phyloP scores from a whole-genome alignment of 2,329 filamentous ascomycete species.

The Sclerotinia minor region DNA sequence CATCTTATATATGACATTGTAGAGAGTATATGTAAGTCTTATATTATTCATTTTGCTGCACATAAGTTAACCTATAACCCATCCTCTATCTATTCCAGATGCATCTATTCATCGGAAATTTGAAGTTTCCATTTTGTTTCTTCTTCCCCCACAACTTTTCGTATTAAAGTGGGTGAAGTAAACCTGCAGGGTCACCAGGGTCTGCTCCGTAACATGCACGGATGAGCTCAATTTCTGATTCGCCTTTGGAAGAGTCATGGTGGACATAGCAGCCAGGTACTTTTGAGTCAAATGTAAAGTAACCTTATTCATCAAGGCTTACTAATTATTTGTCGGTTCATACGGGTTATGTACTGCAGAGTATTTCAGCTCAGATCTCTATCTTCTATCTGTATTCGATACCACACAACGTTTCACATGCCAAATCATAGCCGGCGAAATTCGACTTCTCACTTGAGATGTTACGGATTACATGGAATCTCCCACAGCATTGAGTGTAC shows the following conservation, averaged over 20 bases:
- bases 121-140: not conserved
- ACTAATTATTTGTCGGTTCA: not conserved
- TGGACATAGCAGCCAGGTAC: not conserved
- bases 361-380: not conserved
- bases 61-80: too few species aligned
- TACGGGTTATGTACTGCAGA: too few species aligned
- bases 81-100: not conserved
- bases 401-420: not conserved
- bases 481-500: not conserved
- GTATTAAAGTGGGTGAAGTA: not conserved
- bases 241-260: not conserved
- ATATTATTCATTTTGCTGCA: not conserved
- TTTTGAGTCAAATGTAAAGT: not conserved
- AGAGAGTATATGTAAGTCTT: not conserved
- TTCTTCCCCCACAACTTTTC: conserved; percentile 9
- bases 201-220: not conserved
- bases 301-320: not conserved
- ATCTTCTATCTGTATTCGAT: not conserved
- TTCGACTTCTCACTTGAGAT: not conserved
- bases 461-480: not conserved
- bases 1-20: not conserved
- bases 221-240: not conserved
- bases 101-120: not conserved
- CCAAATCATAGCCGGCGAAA: not conserved
- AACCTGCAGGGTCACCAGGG: not conserved